A percentile compares a stretch with the other conserved stretches of the same genome.
Conservation (phyloP, 805 yeast species). For the Aciculoconidium aculeatum region DNA sequence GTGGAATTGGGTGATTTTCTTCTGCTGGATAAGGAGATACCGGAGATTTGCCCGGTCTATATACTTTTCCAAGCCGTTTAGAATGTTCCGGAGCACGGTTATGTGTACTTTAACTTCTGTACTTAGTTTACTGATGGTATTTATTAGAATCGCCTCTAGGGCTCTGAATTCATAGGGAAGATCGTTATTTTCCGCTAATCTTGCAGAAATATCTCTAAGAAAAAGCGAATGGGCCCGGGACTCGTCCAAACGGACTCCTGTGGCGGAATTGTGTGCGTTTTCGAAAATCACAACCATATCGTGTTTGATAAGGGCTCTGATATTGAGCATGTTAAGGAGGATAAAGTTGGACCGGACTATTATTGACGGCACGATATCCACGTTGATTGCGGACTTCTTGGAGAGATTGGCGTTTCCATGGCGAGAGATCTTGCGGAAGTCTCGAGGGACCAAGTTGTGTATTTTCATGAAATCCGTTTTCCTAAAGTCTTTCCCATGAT, state of each 20-base stretch:
- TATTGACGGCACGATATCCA: slow-evolving; percentile 54
- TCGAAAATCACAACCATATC: slow-evolving; percentile 48
- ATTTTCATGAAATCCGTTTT: slow-evolving; percentile 38
- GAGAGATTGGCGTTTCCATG: slow-evolving; percentile 12
- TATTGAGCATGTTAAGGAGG: slow-evolving; percentile 42
- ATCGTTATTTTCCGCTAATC: slow-evolving; percentile 28
- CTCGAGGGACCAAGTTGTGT: slow-evolving; percentile 49
- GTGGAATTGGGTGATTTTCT: slow-evolving; percentile 74
- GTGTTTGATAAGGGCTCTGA: slow-evolving; percentile 47
- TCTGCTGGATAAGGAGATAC: slow-evolving; percentile 75
- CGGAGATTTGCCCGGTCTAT: slow-evolving; percentile 77
- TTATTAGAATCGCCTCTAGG: slow-evolving; percentile 76
- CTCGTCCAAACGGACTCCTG: slow-evolving; percentile 35
- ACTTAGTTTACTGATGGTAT: slow-evolving; percentile 70
- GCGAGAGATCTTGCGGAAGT: slow-evolving; percentile 48
- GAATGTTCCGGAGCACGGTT: slow-evolving; percentile 65
- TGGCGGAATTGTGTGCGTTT: slow-evolving; percentile 9
- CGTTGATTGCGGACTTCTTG: slow-evolving; percentile 14
- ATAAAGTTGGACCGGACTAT: slow-evolving; percentile 43
- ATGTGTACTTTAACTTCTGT: slow-evolving; percentile 85
- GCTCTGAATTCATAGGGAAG: slow-evolving; percentile 90
- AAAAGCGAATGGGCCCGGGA: slow-evolving; percentile 41
- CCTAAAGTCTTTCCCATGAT: slow-evolving; percentile 41
- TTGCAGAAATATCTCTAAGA: slow-evolving; percentile 35
- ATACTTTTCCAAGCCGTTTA: slow-evolving; percentile 73